Percentiles rank a stretch among this genome's conserved stretches.
These are phyloP conservation scores for Polytrichum formosum DNA, from an alignment of 225 moss, liverwort and hornwort genomes.

Conservation along the genomic window DNA sequence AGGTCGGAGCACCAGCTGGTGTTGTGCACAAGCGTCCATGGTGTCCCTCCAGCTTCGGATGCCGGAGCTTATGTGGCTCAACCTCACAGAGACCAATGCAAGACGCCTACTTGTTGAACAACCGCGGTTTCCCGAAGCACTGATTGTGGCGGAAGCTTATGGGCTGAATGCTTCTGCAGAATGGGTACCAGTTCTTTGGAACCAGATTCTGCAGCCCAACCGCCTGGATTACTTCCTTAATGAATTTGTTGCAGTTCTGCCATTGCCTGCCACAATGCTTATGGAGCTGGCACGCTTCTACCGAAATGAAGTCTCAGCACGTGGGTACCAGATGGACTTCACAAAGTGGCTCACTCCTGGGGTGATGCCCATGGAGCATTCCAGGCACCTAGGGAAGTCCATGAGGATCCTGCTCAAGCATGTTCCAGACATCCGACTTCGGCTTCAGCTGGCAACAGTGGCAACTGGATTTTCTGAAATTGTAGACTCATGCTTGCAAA, in stretches of 20 bases:
- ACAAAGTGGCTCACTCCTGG: conserved; percentile 63
- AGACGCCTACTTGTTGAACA: conserved; percentile 61
- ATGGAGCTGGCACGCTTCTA: conserved; percentile 71
- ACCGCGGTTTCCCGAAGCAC: conserved; percentile 55
- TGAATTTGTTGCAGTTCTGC: conserved; percentile 57
- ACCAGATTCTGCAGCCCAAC: conserved; percentile 49
- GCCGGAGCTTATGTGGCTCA: conserved; percentile 57
- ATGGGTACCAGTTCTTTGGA: conserved; percentile 82
- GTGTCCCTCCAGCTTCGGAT: conserved; percentile 69
- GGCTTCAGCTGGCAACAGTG: conserved; percentile 58
- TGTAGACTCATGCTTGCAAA: conserved; percentile 50
- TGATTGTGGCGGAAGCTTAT: conserved; percentile 76
- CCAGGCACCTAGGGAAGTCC: conserved; percentile 42
- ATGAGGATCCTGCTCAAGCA: conserved; percentile 66
- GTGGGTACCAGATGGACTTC: conserved; percentile 61
- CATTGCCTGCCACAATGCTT: conserved; percentile 58
- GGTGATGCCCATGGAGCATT: conserved; percentile 43
- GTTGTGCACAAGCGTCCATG: conserved; percentile 73
- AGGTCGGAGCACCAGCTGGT: conserved; percentile 58
- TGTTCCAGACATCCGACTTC: conserved; percentile 51
- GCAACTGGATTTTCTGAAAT: conserved; percentile 67
- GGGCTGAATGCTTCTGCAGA: conserved; percentile 66
- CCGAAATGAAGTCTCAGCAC: conserved; percentile 53
- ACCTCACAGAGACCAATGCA: conserved; percentile 57
- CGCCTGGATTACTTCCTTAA: conserved; percentile 57